Conservation (phyloP, 441 rosid genomes). For the Pelargonium citronellum region DNA sequence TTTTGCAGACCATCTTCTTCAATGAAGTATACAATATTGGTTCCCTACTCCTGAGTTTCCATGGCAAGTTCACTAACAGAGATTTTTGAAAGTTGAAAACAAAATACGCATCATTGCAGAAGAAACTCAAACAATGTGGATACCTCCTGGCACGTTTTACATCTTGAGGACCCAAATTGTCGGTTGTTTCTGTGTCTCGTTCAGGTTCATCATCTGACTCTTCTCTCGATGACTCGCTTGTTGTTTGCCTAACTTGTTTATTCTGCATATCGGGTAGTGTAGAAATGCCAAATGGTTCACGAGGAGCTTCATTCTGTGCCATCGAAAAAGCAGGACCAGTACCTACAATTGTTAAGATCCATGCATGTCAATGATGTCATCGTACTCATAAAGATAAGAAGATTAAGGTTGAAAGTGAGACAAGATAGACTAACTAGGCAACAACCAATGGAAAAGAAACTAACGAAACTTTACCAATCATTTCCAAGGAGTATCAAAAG, state of each 20-base stretch:
- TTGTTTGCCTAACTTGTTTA: conserved; percentile 4
- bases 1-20: no score
- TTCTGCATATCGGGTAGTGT: conserved; percentile 1
- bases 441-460: background rate
- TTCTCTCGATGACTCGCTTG: conserved; percentile 1
- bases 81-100: no score
- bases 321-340: conserved; percentile 5
- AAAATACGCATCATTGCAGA: background rate
- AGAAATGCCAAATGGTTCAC: background rate
- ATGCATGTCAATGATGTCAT: background rate
- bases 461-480: background rate
- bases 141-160: conserved; percentile 1
- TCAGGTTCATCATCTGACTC: conserved; percentile 4
- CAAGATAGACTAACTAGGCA: background rate
- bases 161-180: conserved; percentile 9
- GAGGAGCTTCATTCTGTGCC: background rate
- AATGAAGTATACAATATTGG: no score
- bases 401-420: background rate
- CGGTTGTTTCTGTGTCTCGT: conserved; percentile 2
- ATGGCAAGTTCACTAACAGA: no score
- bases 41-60: no score
- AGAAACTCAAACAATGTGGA: background rate
- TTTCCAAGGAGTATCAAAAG: background rate
- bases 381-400: background rate
- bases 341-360: background rate